Percentiles rank a stretch among this genome's conserved stretches.
These are phyloP conservation scores for Yarrowia deformans DNA, from an alignment of 805 yeast genomes.

Conservation along the genomic window DNA sequence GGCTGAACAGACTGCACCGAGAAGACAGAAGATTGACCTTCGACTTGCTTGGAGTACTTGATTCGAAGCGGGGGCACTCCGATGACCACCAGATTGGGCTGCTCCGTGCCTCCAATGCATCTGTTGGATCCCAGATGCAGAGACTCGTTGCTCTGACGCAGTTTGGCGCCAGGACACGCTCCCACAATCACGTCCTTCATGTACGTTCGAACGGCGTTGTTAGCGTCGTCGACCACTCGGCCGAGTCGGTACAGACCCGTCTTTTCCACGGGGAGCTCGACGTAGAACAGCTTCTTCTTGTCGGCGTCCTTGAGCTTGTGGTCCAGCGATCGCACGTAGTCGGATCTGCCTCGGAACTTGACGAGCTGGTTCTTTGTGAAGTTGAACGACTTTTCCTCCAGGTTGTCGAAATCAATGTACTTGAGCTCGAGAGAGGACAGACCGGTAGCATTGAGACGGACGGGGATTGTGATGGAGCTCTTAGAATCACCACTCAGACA, in stretches of 20 bases:
- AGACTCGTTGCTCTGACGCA: slow-evolving; percentile 53
- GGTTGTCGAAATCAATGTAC: slow-evolving; percentile 63
- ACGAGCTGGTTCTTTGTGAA: slow-evolving; percentile 66
- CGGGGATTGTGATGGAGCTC: slow-evolving; percentile 61
- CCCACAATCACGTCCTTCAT: slow-evolving; percentile 72
- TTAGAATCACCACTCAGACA: slow-evolving; percentile 56
- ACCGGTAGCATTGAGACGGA: slow-evolving; percentile 81
- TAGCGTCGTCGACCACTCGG: slow-evolving; percentile 68
- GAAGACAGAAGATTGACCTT: slow-evolving; percentile 53
- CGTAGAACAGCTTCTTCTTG: slow-evolving; percentile 52
- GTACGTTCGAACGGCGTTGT: slow-evolving; percentile 64
- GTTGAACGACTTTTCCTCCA: slow-evolving; percentile 57
- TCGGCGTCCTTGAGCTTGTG: slow-evolving; percentile 33
- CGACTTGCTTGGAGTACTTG: slow-evolving; percentile 53
- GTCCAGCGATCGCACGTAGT: slow-evolving; percentile 40
- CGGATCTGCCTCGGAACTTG: slow-evolving; percentile 45
- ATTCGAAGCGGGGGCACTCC: slow-evolving; percentile 84
- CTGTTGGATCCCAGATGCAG: slow-evolving; percentile 52
- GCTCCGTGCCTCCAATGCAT: slow-evolving; percentile 69
- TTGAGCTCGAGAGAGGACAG: slow-evolving; percentile 67
- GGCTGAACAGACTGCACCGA: slow-evolving; percentile 60
- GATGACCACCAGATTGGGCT: slow-evolving; percentile 59
- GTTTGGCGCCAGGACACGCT: slow-evolving; percentile 75
- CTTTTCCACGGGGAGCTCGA: slow-evolving; percentile 67
- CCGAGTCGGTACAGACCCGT: slow-evolving; percentile 82